Base-by-base conservation (phyloP, 495 filamentous ascomycete genomes). In the Neurospora sp. region DNA sequence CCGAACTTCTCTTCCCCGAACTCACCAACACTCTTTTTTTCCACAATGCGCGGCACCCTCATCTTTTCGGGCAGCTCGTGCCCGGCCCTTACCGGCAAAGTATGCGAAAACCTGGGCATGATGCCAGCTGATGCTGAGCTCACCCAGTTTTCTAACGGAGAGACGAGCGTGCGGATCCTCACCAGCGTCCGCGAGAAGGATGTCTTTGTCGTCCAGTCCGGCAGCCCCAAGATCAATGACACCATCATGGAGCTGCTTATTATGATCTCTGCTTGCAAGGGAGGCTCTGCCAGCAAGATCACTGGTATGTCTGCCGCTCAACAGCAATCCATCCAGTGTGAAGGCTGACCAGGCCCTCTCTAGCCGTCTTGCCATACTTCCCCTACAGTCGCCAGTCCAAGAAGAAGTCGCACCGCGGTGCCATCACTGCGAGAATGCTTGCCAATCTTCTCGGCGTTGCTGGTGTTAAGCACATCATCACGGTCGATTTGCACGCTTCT, bases 321-420 rank as follows among this genome's bases (percentile, higher is more conserved):
- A 73, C 73, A 39, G 42, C 54, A 66, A 66, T 66, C 54, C 54
- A 66, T 66, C 28, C 54, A 66, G 54, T 66, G 54, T 66, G 54
- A 66, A 66, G 28, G 54, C 54, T 82, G 74, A 72, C 76, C 66
- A 76, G 42, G 21, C 66, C 62, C 24, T 66, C n/a, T 75, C 10
- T 62, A 97, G 96, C 96, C 81, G 96, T 99, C 79, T 90, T 99
- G 84, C 96, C 96, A 76, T 99, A 99, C 85, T 99, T 98, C 80
- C 96, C 96, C 28, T 99, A 99, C 83, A 97, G 94, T 75, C 93
- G 96, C 70, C 96, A 99, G 83, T 98, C 94, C 62, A 99, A 99
- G 88, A 98, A 97, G 88, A 99, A 98, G 85, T 94, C 93, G 70
- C 96, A 98, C 78, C 89, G 96, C 74, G 96, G 96, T 39, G 94